These are phyloP conservation scores for Parascedosporium putredinis DNA, from an alignment of 2,329 filamentous ascomycete genomes.

Conservation along the genomic window DNA sequence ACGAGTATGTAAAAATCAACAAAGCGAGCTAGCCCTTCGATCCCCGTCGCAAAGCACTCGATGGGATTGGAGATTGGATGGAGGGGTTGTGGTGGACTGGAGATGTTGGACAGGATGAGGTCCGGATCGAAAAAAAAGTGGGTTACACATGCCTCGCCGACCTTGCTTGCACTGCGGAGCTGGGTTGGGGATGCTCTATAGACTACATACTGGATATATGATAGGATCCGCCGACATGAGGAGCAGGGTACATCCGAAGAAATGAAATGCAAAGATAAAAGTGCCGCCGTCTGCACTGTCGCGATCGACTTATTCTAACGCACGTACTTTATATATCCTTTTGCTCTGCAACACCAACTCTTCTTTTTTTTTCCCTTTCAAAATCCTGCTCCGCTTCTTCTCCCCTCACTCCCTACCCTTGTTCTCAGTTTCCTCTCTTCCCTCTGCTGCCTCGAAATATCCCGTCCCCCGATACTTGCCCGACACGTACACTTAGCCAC, in stretches of 20 bases:
- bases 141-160: background rate
- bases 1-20: no score
- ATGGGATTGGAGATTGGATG: no score
- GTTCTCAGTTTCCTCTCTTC: background rate
- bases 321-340: background rate
- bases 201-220: background rate
- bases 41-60: no score
- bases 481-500: no score
- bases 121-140: background rate
- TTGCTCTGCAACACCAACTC: background rate
- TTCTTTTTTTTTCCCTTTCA: background rate
- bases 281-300: background rate
- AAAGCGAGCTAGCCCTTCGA: no score
- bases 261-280: background rate
- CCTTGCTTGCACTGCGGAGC: background rate
- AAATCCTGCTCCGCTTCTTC: background rate
- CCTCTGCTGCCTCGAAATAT: no score
- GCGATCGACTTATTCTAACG: constrained; percentile 1
- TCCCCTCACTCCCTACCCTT: background rate
- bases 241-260: no score
- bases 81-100: no score
- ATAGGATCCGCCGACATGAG: no score
- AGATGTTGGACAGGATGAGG: background rate
- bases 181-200: background rate
- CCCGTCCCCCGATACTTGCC: no score